Conservation (phyloP, 768 basidiomycete species). For the Phlegmacium glaucopus region DNA sequence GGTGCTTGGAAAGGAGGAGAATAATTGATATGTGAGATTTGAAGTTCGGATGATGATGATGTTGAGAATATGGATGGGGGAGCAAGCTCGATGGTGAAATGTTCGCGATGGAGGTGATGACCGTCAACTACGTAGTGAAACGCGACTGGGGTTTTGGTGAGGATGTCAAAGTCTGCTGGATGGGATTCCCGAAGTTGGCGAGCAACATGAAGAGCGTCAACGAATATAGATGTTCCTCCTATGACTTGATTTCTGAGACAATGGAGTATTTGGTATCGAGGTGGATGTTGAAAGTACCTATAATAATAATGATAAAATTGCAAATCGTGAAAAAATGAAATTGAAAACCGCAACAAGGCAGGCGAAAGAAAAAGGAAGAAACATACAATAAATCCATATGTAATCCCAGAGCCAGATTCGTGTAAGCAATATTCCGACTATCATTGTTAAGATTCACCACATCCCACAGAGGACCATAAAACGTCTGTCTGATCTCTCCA, state of each 20-base stretch:
- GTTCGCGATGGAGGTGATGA: constrained; percentile 71
- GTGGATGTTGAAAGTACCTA: constrained; percentile 90
- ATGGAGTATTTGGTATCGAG: constrained; percentile 90
- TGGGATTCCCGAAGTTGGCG: constrained; percentile 41
- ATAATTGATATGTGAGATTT: constrained; percentile 77
- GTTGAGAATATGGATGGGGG: constrained; percentile 7
- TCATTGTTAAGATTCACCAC: constrained; percentile 65
- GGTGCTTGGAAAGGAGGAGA: constrained; percentile 95
- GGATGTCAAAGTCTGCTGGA: constrained; percentile 51
- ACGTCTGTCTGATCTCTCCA: constrained; percentile 78
- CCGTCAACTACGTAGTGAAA: constrained; percentile 93
- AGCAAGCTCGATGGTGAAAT: constrained; percentile 73
- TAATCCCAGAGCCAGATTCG: constrained; percentile 80
- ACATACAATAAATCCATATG: constrained; percentile 92
- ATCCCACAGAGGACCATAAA: constrained; percentile 90
- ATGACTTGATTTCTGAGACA: constrained; percentile 80
- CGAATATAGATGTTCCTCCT: constrained; percentile 86
- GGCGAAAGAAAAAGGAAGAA: background rate
- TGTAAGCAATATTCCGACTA: constrained; percentile 93
- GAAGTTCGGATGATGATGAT: constrained; percentile 12
- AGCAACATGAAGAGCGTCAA: constrained; percentile 74
- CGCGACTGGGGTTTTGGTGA: constrained; percentile 64
- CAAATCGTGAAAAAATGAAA: background rate
- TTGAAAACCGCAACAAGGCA: background rate
- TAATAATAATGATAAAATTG: background rate